These are phyloP conservation scores for Clavulina sp. DNA, from an alignment of 768 basidiomycete genomes.

Conservation along the genomic window DNA sequence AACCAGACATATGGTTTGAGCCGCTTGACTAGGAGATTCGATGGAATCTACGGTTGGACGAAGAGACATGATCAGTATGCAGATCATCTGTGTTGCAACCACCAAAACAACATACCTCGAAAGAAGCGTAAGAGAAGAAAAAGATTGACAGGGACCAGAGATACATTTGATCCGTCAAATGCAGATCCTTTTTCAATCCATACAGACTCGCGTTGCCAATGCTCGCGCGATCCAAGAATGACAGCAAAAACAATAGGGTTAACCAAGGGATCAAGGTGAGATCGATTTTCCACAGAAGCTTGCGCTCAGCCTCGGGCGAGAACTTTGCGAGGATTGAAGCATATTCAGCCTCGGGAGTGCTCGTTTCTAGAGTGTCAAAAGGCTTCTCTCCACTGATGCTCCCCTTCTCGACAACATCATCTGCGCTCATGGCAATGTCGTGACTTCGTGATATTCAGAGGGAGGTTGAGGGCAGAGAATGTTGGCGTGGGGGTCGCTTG, in stretches of 20 bases:
- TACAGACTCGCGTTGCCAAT: slow-evolving; percentile 31
- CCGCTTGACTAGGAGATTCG: neutral
- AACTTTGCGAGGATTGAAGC: no score
- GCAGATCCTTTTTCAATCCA: slow-evolving; percentile 32
- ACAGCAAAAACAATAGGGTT: slow-evolving; percentile 57
- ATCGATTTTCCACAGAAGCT: slow-evolving; percentile 13
- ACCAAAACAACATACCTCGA: slow-evolving; percentile 29
- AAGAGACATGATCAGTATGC: neutral
- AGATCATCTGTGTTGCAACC: neutral
- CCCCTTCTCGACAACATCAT: no score
- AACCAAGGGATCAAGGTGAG: slow-evolving; percentile 51
- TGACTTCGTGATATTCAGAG: no score
- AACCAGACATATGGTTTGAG: slow-evolving; percentile 29
- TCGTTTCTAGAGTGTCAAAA: no score
- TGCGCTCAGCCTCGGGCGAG: no score
- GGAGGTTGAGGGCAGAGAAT: no score
- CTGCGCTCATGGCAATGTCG: no score
- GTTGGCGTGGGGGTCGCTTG: no score
- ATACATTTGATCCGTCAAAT: slow-evolving; percentile 19
- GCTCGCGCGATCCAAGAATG: slow-evolving; percentile 48
- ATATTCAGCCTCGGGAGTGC: no score
- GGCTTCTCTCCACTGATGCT: no score
- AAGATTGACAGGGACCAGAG: slow-evolving; percentile 26
- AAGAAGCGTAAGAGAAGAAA: slow-evolving; percentile 61
- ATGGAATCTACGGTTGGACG: neutral